Evolutionary conservation across 192 early-diverging fungal genomes (phyloP).

Genomic region (Chytriomyces sp.): DNA sequence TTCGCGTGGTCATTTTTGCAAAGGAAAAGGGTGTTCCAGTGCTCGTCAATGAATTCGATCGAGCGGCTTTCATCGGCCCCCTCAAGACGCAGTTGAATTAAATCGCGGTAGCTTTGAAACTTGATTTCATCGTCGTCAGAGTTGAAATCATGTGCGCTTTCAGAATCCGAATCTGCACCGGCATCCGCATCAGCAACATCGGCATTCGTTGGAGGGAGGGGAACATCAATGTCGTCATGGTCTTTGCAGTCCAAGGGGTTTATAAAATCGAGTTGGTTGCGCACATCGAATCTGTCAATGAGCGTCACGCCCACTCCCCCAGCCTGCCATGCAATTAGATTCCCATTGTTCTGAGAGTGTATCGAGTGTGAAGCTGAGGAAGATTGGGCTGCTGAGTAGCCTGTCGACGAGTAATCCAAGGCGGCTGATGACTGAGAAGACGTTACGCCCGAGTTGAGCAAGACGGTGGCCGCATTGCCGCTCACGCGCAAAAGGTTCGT

Average conservation of each 20-base stretch:
- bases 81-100: slow-evolving; percentile 9
- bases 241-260: background rate
- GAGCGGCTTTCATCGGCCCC: background rate
- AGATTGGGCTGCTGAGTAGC: background rate
- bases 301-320: slow-evolving; percentile 14
- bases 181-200: background rate
- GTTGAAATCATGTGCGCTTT: background rate
- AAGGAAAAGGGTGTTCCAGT: slow-evolving; percentile 17
- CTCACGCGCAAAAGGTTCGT: slow-evolving; percentile 12
- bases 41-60: slow-evolving; percentile 14
- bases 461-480: background rate
- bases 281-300: slow-evolving; percentile 32
- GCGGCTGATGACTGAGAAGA: background rate
- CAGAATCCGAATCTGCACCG: slow-evolving; percentile 5
- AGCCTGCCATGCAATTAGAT: slow-evolving; percentile 8
- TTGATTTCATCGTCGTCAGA: slow-evolving; percentile 9
- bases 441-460: background rate
- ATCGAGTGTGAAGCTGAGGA: background rate
- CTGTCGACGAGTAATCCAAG: background rate
- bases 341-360: background rate
- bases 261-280: slow-evolving; percentile 10
- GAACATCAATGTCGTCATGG: no score
- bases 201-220: no score
- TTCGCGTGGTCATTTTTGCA: background rate
- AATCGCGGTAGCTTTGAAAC: slow-evolving; percentile 25